phyloP scores from a whole-genome alignment of 2,329 filamentous ascomycete genomes.

The Neopestalotiopsis sp. region DNA sequence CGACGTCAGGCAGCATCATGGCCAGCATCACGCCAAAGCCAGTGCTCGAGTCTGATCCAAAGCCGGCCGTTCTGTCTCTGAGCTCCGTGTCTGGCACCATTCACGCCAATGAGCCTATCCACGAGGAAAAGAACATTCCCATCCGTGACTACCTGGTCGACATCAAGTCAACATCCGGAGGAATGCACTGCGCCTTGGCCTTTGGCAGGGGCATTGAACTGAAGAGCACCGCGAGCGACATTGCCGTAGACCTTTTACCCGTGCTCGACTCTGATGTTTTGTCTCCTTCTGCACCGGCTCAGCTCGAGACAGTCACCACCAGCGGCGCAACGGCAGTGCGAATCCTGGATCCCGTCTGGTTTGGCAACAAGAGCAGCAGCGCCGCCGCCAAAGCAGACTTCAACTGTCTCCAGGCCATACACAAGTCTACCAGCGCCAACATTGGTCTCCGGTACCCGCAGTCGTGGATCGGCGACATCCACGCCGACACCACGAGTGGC shows the following conservation, averaged over 20 bases:
- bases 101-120: conserved; percentile 46
- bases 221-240: conserved; percentile 45
- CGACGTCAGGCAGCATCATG: conserved; percentile 48
- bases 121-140: conserved; percentile 39
- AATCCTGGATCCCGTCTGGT: conserved; percentile 52
- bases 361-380: conserved; percentile 26
- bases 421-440: conserved; percentile 50
- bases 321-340: conserved; percentile 46
- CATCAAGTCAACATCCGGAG: conserved; percentile 49
- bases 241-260: conserved; percentile 48
- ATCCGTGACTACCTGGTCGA: conserved; percentile 52
- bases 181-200: conserved; percentile 45
- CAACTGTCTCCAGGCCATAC: conserved; percentile 43
- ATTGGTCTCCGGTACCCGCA: conserved; percentile 50
- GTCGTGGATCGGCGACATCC: conserved; percentile 54
- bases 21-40: conserved; percentile 47
- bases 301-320: conserved; percentile 47
- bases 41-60: conserved; percentile 37
- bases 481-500: conserved; percentile 46
- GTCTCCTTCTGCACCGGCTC: conserved; percentile 24
- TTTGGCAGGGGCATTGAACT: conserved; percentile 43
- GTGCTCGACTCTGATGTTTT: conserved; percentile 40
- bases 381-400: conserved; percentile 29
- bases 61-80: conserved; percentile 46
- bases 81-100: conserved; percentile 50